Base-by-base conservation (phyloP, 139 green algal genomes). In the Chlamydomonas sp. region DNA sequence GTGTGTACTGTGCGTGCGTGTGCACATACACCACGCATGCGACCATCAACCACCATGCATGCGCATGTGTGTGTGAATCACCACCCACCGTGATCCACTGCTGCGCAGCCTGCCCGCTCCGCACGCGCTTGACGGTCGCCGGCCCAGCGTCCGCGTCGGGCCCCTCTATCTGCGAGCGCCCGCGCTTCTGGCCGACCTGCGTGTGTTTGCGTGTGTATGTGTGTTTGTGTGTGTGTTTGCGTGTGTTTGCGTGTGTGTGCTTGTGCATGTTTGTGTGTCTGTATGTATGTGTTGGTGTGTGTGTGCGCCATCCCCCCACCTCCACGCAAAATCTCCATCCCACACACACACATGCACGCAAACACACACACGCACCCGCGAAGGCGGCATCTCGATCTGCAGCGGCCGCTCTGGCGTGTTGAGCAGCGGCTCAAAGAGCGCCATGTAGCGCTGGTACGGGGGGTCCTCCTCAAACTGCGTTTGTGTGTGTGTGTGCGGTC, bases 21-120 rank as follows among this genome's bases (percentile, higher is more conserved):
- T n/a, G n/a, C n/a, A n/a, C n/a, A 50, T 50, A 8, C 39, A 50
- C 13, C 39, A 50, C 39, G 39, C 39, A 50, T 50, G 28, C 50
- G 30, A 29, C 50, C 16, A 61, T 61, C 50, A 61, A 29, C 50
- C 16, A 61, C 10, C 39, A 50, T 50, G 39, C 39, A n/a, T 50
- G 39, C 39, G 39, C 39, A 8, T 50, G 10, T 13, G 10, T 50
- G 39, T 13, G 13, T n/a, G n/a, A n/a, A n/a, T n/a, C 8, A 50
- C 10, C 39, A 13, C 39, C 13, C 59, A 98, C 89, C 1, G 95
- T 97, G 75, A 99, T 98, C 95, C 95, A 99, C 83, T 99, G 95
- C 50, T 89, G 92, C 26, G 95, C 95, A 6, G 94, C 92, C 66
- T 96, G 79, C n/a, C 95, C 95, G 35, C 97, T 82, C 34, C 95